These are phyloP conservation scores for Pseudogymnoascus sp. DNA, from an alignment of 2,329 filamentous ascomycete genomes.

Conservation along the genomic window DNA sequence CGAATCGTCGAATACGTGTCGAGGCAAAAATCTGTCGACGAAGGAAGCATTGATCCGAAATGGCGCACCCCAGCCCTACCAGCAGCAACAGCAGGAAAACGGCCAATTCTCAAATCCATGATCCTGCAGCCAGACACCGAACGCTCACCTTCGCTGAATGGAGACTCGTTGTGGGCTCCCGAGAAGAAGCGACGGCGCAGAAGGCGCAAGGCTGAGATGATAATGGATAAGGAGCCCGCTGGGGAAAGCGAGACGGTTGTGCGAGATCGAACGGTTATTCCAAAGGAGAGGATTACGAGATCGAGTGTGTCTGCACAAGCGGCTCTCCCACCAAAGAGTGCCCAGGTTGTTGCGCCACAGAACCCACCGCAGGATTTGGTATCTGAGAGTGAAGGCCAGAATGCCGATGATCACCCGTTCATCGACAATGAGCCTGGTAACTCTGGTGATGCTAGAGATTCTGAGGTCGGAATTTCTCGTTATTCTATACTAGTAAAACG, in stretches of 20 bases:
- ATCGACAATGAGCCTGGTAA: background rate
- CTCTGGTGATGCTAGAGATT: background rate
- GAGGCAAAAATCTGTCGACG: constrained; percentile 18
- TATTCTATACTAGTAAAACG: background rate
- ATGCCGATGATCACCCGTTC: background rate
- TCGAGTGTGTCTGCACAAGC: background rate
- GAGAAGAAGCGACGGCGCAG: constrained; percentile 12
- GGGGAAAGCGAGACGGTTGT: constrained; percentile 8
- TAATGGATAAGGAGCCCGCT: background rate
- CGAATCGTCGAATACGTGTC: constrained; percentile 25
- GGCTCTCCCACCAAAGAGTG: background rate
- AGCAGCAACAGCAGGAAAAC: constrained; percentile 11
- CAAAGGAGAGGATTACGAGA: background rate
- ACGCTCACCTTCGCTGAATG: constrained; percentile 23
- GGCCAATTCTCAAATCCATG: constrained; percentile 17
- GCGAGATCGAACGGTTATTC: background rate
- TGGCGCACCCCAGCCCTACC: constrained; percentile 24
- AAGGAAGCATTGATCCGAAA: constrained; percentile 21
- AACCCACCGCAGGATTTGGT: background rate
- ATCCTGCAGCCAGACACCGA: constrained; percentile 16
- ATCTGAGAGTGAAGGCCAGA: background rate
- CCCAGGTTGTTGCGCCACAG: background rate
- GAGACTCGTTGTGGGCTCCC: constrained; percentile 27
- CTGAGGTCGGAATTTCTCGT: background rate
- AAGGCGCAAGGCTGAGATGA: background rate